Evolutionary conservation across 176 grass and related monocot genomes (phyloP).

Genomic region (Oryza glaberrima): DNA sequence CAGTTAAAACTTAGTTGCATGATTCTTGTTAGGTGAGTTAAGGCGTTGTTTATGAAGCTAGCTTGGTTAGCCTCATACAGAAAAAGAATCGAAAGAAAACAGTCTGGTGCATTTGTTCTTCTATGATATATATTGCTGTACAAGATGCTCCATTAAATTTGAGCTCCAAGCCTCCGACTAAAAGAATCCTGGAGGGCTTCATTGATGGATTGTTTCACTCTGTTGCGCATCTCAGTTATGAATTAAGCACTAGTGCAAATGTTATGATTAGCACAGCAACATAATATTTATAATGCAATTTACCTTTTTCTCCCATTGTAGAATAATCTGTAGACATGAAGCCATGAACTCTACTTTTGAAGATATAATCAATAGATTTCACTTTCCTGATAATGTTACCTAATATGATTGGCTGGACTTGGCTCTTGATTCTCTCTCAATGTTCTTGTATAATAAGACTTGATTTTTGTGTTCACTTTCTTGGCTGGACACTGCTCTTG

Average conservation of each 20-base stretch:
- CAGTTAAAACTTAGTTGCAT: background rate
- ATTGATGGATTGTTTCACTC: conserved; percentile 1
- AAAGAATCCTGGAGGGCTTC: conserved; percentile 41
- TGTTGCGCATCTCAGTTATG: conserved; percentile 39
- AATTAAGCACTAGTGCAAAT: conserved; percentile 29
- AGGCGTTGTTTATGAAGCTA: background rate
- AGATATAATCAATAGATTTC: conserved; percentile 42
- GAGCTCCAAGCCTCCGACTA: conserved; percentile 3
- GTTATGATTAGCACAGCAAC: conserved; percentile 25
- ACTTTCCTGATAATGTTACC: conserved; percentile 41
- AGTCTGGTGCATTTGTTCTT: background rate
- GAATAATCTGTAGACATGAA: conserved; percentile 49
- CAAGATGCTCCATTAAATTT: conserved; percentile 45
- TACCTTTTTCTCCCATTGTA: background rate
- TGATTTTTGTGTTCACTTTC: background rate
- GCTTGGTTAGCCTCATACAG: background rate
- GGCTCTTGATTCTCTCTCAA: conserved; percentile 26
- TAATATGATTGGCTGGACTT: conserved; percentile 46
- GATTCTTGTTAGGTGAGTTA: background rate
- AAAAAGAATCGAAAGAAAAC: background rate
- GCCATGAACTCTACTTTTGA: conserved; percentile 31
- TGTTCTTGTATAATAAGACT: conserved; percentile 27
- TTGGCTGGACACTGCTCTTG: conserved; percentile 39
- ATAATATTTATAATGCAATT: conserved; percentile 20
- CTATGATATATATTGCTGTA: conserved; percentile 1